A percentile compares a stretch with the other conserved stretches of the same genome.
Conservation (phyloP, 2,329 filamentous ascomycete species). For the Colletotrichum caudatum region DNA sequence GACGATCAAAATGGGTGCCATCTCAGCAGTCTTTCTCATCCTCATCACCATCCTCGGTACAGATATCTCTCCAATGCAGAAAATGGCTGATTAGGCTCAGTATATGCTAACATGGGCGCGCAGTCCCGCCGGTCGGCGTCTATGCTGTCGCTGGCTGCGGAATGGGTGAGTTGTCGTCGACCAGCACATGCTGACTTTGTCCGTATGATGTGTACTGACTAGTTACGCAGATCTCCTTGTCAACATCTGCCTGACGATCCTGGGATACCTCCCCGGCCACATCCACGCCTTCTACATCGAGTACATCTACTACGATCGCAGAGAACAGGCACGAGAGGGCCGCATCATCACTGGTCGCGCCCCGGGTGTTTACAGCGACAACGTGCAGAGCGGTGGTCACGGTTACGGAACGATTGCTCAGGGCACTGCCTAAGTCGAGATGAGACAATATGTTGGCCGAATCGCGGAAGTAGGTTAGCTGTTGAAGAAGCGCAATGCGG, state of each 20-base stretch:
- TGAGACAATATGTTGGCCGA: background rate
- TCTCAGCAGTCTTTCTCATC: constrained; percentile 62
- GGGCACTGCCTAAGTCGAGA: constrained; percentile 15
- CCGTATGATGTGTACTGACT: constrained; percentile 4
- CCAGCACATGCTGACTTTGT: background rate
- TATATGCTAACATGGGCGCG: constrained; percentile 43
- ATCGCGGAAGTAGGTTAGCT: background rate
- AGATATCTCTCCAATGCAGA: constrained; percentile 42
- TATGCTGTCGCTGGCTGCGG: constrained; percentile 75
- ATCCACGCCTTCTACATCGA: constrained; percentile 85
- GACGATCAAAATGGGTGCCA: constrained; percentile 60
- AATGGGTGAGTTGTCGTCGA: constrained; percentile 54
- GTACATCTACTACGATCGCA: constrained; percentile 85
- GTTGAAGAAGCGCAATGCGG: background rate
- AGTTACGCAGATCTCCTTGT: constrained; percentile 66
- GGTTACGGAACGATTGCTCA: constrained; percentile 66
- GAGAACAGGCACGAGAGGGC: constrained; percentile 71
- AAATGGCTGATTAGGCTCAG: too few relatives aligned
- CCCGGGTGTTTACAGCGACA: constrained; percentile 78
- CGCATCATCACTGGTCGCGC: constrained; percentile 65
- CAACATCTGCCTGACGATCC: constrained; percentile 74
- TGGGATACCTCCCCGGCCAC: constrained; percentile 82
- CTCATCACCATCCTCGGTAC: constrained; percentile 66
- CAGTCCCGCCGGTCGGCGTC: constrained; percentile 76
- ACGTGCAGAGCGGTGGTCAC: constrained; percentile 75